Conservation (phyloP, 2,329 filamentous ascomycete genomes). For the Truncatella angustata region DNA sequence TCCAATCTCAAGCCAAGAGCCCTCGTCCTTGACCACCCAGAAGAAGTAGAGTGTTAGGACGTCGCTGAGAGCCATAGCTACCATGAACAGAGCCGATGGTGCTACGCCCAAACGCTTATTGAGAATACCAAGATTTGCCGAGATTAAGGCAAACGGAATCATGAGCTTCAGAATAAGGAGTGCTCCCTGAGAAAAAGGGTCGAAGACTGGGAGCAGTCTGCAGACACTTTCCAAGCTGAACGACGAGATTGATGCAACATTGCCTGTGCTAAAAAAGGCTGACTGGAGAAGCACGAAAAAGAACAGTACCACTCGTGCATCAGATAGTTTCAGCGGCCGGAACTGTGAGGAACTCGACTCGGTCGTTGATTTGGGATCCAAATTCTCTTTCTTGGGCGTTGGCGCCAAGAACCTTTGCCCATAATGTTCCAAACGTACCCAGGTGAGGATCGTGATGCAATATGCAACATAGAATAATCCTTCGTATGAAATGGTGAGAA, state of each 20-base stretch:
- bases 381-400: conserved; percentile 17
- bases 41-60: conserved; percentile 95
- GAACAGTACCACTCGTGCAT: conserved; percentile 86
- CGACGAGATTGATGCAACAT: conserved; percentile 88
- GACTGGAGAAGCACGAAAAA: conserved; percentile 94
- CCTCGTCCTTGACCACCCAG: conserved; percentile 95
- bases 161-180: conserved; percentile 86
- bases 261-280: conserved; percentile 95
- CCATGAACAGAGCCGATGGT: conserved; percentile 88
- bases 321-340: conserved; percentile 75
- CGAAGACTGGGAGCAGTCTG: conserved; percentile 86
- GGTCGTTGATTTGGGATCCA: conserved; percentile 15
- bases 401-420: conserved; percentile 52
- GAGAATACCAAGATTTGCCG: conserved; percentile 88
- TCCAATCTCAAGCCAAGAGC: conserved; percentile 95
- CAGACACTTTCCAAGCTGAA: conserved; percentile 91
- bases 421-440: conserved; percentile 88
- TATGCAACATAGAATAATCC: conserved; percentile 94
- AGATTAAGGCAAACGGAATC: conserved; percentile 89
- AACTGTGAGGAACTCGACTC: conserved; percentile 28
- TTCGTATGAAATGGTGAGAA: conserved; percentile 96
- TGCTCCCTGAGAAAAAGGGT: conserved; percentile 87
- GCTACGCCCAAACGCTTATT: conserved; percentile 82
- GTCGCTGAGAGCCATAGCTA: conserved; percentile 88
- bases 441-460: conserved; percentile 75